Evolutionary conservation across 768 basidiomycete genomes (phyloP), one percentile per base, ranked within the genome.

Genomic region (Tylopilus plumbeoviolaceoides): DNA sequence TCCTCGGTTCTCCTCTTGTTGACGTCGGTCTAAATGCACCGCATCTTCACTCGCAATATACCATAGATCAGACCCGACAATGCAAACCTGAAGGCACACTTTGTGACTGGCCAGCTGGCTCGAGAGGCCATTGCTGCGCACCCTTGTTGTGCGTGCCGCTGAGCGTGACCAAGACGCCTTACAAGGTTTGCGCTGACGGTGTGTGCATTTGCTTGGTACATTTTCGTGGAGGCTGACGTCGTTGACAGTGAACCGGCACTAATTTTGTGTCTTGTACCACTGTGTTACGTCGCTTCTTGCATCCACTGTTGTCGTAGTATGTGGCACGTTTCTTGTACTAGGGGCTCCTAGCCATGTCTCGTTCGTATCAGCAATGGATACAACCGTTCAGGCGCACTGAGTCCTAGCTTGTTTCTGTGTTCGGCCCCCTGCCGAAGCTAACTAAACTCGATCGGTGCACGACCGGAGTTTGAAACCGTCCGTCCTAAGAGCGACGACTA

Each of bases 71-170:
- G 4, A 35, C 25, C 3, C 9, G 41, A 17, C 39, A 50, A 44
- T 59, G 47, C n/a, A 38, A 51, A 18, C 0, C 20, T 1, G 14
- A 12, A 23, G 57, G 54, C 8, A 18, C 49, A 17, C 41, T 57
- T 5, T 57, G 56, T 20, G 50, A 58, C 54, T 55, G 50, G 54
- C 50, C 54, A n/a, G 23, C 50, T 33, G 58, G 58, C 23, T 36
- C 58, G 23, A 59, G 51, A 21, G 58, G 56, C 2, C 56, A 33
- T 3, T 59, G 58, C 12, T 59, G 56, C 7, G 9, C 48, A 27
- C 56, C 56, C 3, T n/a, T 58, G 0, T 4, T 59, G 17, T 59
- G 58, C 7, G 44, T 59, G 2, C 49, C 51, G 7, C n/a, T 58
- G 38, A 51, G 53, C 28, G 11, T 38, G 14, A 38, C 48, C 4